Base-by-base conservation (phyloP, 2,329 filamentous ascomycete species). In the Neofusicoccum sp. region DNA sequence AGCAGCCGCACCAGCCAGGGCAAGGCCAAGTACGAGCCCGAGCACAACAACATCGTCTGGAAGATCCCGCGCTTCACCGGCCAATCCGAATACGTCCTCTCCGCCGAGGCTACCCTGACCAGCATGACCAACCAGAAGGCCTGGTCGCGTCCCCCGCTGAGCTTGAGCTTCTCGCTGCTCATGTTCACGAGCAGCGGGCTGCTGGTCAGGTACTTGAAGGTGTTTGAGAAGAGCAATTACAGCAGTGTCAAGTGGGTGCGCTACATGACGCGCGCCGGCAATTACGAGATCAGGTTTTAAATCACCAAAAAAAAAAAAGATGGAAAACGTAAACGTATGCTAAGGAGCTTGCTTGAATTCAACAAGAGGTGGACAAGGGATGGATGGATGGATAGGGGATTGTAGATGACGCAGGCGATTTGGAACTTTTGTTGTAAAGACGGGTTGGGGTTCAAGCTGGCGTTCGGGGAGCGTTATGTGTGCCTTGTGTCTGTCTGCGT, bases 201-300 rank as follows among this genome's bases (percentile, higher is more conserved):
- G 71, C 73, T 99, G 65, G 95, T 99, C 61, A 82, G 96, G 53
- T 99, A 99, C 75, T 78, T 99, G 61, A 99, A 99, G 79, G 95
- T 99, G 1, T 99, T 99, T 79, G 95, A 99, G 80, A 99, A 99
- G 86, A 95, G 86, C 76, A 98, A 98, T 76, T 99, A 99, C 75
- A 96, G 90, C 64, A 96, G 92, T 72, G 95, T 99, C 51, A 99
- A 99, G 77, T 99, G 95, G 95, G 95, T 99, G 68, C 83, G 95
- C 68, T 99, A 99, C 77, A 98, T 99, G 95, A 99, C 95, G 16
- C 87, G 93, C 66, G 95, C 93, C 14, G 95, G 95, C 30, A 97
- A 92, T 76, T 99, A 99, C 76, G 95, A 99, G 79, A 96, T 99
- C 73, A 84, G 92, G 88, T 96, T 61, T n/a, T 61, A 47, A 38